Base-by-base conservation (phyloP, 371 early-diverging fungal genomes). In the Thermomucor indicae-seudaticae region DNA sequence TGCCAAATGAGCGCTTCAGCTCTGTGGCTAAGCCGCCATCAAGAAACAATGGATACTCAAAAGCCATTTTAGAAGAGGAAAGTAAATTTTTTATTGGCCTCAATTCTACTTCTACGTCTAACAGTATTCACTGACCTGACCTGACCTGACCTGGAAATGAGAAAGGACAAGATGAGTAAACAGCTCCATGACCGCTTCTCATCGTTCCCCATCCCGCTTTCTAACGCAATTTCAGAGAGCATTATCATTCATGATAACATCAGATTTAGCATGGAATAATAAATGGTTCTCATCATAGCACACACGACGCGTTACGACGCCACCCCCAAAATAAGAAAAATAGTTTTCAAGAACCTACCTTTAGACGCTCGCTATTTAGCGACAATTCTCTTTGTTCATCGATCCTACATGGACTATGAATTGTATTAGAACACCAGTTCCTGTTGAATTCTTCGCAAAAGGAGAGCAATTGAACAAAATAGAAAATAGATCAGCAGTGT, bases 21-120 rank as follows among this genome's bases (percentile, higher is more conserved):
- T 75, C 65, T 6, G 74, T 78, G 1, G 78, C 78, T 20, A 75
- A 48, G 3, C 80, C 80, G 43, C 78, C 80, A 45, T 80, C 80
- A 31, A 79, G 69, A 11, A 76, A 37, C 10, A 79, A 51, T 24
- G 74, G 71, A 51, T 34, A 65, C 17, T 57, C 37, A 19, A 69
- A 62, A 11, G 30, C 16, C 64, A 65, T 63, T 3, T 17, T 45
- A 11, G n/a, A n/a, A n/a, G n/a, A n/a, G n/a, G n/a, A n/a, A n/a
- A n/a, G n/a, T n/a, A n/a, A n/a, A n/a, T n/a, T n/a, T n/a, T n/a
- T n/a, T n/a, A n/a, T n/a, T n/a, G n/a, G n/a, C n/a, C n/a, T n/a
- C n/a, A n/a, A n/a, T n/a, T n/a, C n/a, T n/a, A n/a, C n/a, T n/a
- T n/a, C n/a, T n/a, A n/a, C n/a, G n/a, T n/a, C n/a, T n/a, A n/a